Evolutionary conservation across 2,329 filamentous ascomycete species (phyloP).

Genomic region (Penicillium sp.): DNA sequence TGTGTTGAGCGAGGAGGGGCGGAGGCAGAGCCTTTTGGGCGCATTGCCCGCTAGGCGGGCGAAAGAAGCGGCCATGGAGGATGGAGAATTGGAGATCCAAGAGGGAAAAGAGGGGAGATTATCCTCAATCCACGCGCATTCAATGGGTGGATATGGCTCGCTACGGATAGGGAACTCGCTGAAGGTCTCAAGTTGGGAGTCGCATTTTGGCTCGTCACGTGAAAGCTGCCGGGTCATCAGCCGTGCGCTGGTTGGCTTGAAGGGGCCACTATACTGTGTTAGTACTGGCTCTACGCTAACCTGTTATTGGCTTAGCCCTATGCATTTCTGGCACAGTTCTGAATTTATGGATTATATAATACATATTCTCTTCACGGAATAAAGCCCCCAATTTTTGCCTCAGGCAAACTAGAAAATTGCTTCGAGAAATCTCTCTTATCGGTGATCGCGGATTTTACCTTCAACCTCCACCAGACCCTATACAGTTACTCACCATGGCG

Average conservation of each 20-base stretch:
- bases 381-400: slow-evolving; percentile 25
- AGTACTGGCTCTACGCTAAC: background rate
- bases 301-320: background rate
- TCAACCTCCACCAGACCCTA: slow-evolving; percentile 14
- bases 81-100: slow-evolving; percentile 18
- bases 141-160: slow-evolving; percentile 32
- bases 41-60: slow-evolving; percentile 59
- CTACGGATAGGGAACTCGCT: slow-evolving; percentile 30
- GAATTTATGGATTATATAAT: background rate
- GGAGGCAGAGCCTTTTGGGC: slow-evolving; percentile 58
- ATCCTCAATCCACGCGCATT: slow-evolving; percentile 40
- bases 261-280: slow-evolving; percentile 18
- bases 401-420: slow-evolving; percentile 34
- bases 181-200: slow-evolving; percentile 31
- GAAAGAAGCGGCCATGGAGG: slow-evolving; percentile 59
- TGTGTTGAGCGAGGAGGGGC: slow-evolving; percentile 48
- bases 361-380: slow-evolving; percentile 13
- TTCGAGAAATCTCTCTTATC: slow-evolving; percentile 31
- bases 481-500: slow-evolving; percentile 36
- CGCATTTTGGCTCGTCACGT: slow-evolving; percentile 40
- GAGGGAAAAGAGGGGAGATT: slow-evolving; percentile 24
- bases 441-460: slow-evolving; percentile 21
- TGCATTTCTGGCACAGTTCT: background rate
- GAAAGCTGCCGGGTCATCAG: slow-evolving; percentile 38
- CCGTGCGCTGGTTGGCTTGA: slow-evolving; percentile 33